Base-by-base conservation (phyloP, 2,329 filamentous ascomycete species). In the Chaetomium sp. region DNA sequence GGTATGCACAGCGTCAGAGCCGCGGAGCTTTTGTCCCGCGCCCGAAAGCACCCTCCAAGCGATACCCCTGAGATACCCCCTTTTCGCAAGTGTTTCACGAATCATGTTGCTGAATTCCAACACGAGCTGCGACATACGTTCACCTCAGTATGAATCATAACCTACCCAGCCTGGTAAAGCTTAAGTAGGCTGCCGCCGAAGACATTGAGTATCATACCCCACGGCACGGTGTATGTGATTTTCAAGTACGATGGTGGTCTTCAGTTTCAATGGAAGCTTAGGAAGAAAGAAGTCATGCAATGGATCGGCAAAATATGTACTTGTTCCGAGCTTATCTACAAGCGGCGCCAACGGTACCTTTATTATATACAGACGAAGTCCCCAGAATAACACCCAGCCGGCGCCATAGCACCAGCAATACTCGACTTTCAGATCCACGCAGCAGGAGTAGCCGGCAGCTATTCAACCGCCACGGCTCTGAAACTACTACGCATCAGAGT, bases 281-380 rank as follows among this genome's bases (percentile, higher is more conserved):
- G 38, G n/a, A 42, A 42, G 38, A 42, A 42, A 42, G 1, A 16
- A 7, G 6, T 42, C 1, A 42, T 42, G 13, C 5, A 6, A 23
- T 12, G 25, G 5, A 33, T 53, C 13, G 6, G 27, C 33, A 19
- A 27, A 27, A 42, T 56, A 29, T 54, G n/a, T 29, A 42, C 27
- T 13, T 25, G 7, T 38, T 38, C 25, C 38, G 4, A n/a, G 4
- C 16, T 27, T 56, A 56, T 56, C 19, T 56, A 56, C 54, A 42
- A 19, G 13, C 10, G 33, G 21, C 12, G 12, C 54, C 6, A 56
- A 42, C 10, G 53, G 54, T 21, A 56, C 31, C 21, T 19, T 42
- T 4, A 56, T 42, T 56, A 56, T 21, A 38, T 56, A 56, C 54
- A 56, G 2, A 23, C 16, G 54, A 56, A 56, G n/a, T 47, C 9